Evolutionary conservation across 768 basidiomycete species (phyloP).

Genomic region (Termitomyces sp.): DNA sequence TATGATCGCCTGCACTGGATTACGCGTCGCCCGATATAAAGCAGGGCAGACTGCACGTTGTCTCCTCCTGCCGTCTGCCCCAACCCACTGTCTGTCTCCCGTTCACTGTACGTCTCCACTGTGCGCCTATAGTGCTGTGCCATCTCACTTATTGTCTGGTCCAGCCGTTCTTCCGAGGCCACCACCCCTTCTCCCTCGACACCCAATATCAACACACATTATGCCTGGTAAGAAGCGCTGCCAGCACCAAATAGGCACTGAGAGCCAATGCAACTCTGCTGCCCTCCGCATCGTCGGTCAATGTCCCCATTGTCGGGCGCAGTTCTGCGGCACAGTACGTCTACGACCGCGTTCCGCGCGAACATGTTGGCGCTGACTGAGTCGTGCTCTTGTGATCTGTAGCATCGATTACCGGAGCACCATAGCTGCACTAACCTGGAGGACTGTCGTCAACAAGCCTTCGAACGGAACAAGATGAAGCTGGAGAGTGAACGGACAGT

Average conservation of each 20-base stretch:
- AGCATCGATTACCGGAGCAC: conserved; percentile 90
- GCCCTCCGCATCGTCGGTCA: conserved; percentile 80
- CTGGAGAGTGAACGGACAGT: conserved; percentile 86
- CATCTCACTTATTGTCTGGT: neutral
- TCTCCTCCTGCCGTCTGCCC: conserved; percentile 2
- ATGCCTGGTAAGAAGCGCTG: conserved; percentile 87
- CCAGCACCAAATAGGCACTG: conserved; percentile 51
- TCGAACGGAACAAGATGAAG: conserved; percentile 82
- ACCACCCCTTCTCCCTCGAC: neutral
- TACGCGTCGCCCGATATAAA: conserved; percentile 28
- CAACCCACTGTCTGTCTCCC: conserved; percentile 5
- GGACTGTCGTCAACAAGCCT: conserved; percentile 83
- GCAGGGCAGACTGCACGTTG: conserved; percentile 2
- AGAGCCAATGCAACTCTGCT: conserved; percentile 66
- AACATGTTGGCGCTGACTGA: conserved; percentile 8
- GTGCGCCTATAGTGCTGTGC: neutral
- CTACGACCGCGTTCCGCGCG: neutral
- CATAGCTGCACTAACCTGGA: conserved; percentile 81
- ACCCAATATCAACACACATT: neutral
- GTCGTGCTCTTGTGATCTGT: conserved; percentile 10
- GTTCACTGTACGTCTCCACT: conserved; percentile 1
- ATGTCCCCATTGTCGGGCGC: conserved; percentile 72
- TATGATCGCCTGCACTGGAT: conserved; percentile 20
- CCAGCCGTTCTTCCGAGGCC: neutral
- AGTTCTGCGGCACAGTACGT: conserved; percentile 76